Evolutionary conservation across 176 grass and related monocot genomes (phyloP).

Genomic region (Lolium multiflorum): DNA sequence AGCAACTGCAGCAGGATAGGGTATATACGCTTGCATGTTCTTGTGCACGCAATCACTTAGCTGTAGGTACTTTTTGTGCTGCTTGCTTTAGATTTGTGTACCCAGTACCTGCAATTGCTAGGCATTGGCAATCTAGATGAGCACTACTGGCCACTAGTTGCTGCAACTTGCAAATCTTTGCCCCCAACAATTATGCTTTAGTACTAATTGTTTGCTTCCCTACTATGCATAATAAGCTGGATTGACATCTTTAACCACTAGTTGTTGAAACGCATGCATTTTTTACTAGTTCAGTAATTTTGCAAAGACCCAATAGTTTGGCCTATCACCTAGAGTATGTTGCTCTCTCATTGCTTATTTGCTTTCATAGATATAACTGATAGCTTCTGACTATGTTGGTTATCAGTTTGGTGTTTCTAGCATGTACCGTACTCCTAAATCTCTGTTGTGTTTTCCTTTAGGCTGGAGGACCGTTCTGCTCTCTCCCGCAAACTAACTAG

Average conservation of each 20-base stretch:
- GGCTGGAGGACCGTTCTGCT: neutral
- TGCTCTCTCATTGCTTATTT: neutral
- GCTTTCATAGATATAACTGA: neutral
- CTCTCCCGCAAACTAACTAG: neutral
- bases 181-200: conserved; percentile 51
- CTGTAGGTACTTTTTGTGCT: conserved; percentile 39
- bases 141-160: conserved; percentile 48
- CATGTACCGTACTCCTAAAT: neutral
- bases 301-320: neutral
- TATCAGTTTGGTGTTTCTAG: neutral
- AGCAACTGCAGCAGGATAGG: conserved; percentile 55
- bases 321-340: neutral
- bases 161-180: conserved; percentile 47
- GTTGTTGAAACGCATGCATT: conserved; percentile 9
- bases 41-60: conserved; percentile 33
- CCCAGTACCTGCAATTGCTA: conserved; percentile 36
- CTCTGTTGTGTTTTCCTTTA: neutral
- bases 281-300: neutral
- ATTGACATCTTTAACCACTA: neutral
- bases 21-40: conserved; percentile 47
- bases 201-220: conserved; percentile 27
- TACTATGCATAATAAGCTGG: conserved; percentile 6
- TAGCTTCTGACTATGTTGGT: neutral
- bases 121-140: conserved; percentile 38
- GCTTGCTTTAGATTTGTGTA: conserved; percentile 53